Base-by-base conservation (phyloP, 2,329 filamentous ascomycete genomes). In the Paecilomyces dactylethromorphus region DNA sequence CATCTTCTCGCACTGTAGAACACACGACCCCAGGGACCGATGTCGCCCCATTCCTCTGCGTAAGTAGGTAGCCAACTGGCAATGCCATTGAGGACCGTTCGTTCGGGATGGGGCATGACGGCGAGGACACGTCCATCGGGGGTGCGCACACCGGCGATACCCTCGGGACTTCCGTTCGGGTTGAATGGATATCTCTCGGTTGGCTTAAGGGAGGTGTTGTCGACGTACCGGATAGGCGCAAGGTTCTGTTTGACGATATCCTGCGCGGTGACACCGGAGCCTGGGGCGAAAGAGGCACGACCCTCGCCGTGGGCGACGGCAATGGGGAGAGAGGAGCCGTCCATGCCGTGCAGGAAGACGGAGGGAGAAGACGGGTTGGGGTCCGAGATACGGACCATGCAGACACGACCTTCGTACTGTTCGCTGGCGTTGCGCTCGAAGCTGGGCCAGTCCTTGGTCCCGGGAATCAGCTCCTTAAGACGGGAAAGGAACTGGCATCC, bases 401-500 rank as follows among this genome's bases (percentile, higher is more conserved):
- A 87, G 63, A 90, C 88, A 61, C 92, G 87, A 4, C 84, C 92
- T 78, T 97, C 92, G 75, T 96, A 97, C 76, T 96, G 92, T 73
- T 93, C 87, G 70, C 87, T 91, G 55, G 82, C 78, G 74, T 97
- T 97, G 60, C 89, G 82, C 59, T 93, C 88, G 74, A 97, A 97
- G 24, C 84, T 89, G 2, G 92, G 92, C 92, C 92, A 97, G 64
- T 84, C 79, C 56, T 79, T 74, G 0, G 92, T 86, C n/a, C 92
- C 92, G 0, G 92, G 92, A 63, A 97, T 95, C 56, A 96, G 80
- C 60, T 88, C 86, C 70, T 91, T 91, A 49, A 95, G 79, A 55
- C 91, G 86, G 5, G 89, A 89, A 49, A 97, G 80, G 85, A 97
- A 96, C 76, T 99, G 94, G 72, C 94, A 97, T 55, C 94, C 94